Base-by-base conservation (phyloP, 306 rosid species). In the Comarum palustre region DNA sequence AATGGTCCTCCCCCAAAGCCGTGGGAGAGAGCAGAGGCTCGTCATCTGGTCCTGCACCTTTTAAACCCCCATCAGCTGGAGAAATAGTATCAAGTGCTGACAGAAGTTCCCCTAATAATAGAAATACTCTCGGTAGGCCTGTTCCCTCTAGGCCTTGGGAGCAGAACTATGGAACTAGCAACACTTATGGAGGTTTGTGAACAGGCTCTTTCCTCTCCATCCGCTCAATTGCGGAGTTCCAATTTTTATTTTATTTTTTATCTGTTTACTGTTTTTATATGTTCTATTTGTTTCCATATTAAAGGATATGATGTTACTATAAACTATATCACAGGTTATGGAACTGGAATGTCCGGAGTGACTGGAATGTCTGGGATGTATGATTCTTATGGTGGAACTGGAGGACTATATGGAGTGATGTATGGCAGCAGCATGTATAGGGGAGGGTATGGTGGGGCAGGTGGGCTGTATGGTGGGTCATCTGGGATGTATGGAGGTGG, bases 121-220 rank as follows among this genome's bases (percentile, higher is more conserved):
- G 86, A 79, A 91, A 80, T 77, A 3, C 95, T 60, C 85, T 90
- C 16, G 82, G 86, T 51, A 80, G 99, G 82, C 87, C 99, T n/a
- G 87, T 88, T 78, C 97, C 99, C 61, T 2, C 93, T 2, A 87
- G 99, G 82, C 99, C 97, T 59, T 95, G 99, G 99, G 96, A 95
- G 82, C 97, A 95, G 81, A 88, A 81, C 71, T 81, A 85, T 73
- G 92, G 91, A 66, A 84, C 43, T 78, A 86, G 3, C 76, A 86
- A 9, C 82, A 73, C 51, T 82, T 83, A 86, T 27, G 97, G 93
- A 75, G 97, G 95, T 89, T 55, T 4, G 51, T 51, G 45, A 32
- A 14, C 69, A 16, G 47, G 16, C 32, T 65, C 43, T n/a, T 66
- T 25, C n/a, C 58, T 34, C 1, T 47, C 57, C 8, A 2, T 73